Base-by-base conservation (phyloP, 306 rosid species). In the Begonia masoniana region DNA sequence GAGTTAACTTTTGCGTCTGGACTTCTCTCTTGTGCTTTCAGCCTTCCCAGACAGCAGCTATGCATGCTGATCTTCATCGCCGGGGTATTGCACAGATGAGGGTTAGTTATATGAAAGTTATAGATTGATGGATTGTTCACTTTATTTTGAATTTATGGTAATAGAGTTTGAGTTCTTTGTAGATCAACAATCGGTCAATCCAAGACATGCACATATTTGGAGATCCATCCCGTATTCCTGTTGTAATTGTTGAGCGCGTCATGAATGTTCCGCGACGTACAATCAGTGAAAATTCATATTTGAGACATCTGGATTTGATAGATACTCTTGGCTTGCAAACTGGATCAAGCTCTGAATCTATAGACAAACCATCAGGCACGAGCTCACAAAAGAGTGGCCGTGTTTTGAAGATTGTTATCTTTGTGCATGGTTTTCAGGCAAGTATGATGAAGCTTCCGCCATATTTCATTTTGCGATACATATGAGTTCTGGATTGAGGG, bases 401-500 rank as follows among this genome's bases (percentile, higher is more conserved):
- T 50, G 70, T 74, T 54, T 72, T 89, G 70, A 85, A 80, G 82
- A 75, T 82, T 73, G 95, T 80, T 50, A 82, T 89, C 72, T 89
- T 89, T 60, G 97, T 89, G 62, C 97, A 89, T 71, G 97, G 97
- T 43, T 89, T 89, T 77, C 97, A 89, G 95, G 97, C 87, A 72
- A 78, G 94, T 77, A 54, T 31, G 39, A 31, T 6, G 39, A 31
- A 31, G 9, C 3, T 31, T 31, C 9, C 1, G 1, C 39, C 9
- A 31, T 6, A 24, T 31, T 31, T 5, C 39, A 31, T 31, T 31
- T 31, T 31, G 39, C 39, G 1, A 31, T 31, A 31, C 39, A 5
- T 31, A 26, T 26, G 35, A 26, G 35, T 26, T 26, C 35, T 26
- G 6, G 35, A 26, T 26, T 26, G 1, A 26, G 1, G 35, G 35